Conservation (phyloP, 192 early-diverging fungal genomes). For the Coemansia sp. region DNA sequence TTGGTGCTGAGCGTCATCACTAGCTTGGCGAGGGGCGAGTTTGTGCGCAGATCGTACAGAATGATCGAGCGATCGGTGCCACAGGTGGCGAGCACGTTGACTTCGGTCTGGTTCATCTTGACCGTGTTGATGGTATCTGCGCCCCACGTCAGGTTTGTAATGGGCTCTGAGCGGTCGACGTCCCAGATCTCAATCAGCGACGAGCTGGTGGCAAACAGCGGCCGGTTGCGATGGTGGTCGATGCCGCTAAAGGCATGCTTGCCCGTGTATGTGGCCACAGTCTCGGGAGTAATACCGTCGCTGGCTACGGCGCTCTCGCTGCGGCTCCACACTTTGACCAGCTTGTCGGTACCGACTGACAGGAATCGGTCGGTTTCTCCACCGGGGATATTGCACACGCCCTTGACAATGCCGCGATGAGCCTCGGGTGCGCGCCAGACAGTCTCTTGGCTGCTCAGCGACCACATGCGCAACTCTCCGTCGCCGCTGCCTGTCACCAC, state of each 20-base stretch:
- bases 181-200: slow-evolving; percentile 94
- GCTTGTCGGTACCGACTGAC: slow-evolving; percentile 93
- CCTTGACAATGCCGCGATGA: slow-evolving; percentile 88
- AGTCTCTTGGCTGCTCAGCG: slow-evolving; percentile 74
- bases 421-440: slow-evolving; percentile 73
- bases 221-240: slow-evolving; percentile 87
- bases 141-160: slow-evolving; percentile 87
- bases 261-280: slow-evolving; percentile 79
- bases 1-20: slow-evolving; percentile 89
- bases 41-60: slow-evolving; percentile 93
- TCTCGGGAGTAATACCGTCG: slow-evolving; percentile 48
- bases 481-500: slow-evolving; percentile 93
- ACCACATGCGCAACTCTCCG: slow-evolving; percentile 95
- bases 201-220: slow-evolving; percentile 88
- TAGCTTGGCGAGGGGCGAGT: slow-evolving; percentile 82
- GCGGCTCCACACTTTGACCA: slow-evolving; percentile 91
- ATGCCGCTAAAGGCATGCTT: slow-evolving; percentile 82
- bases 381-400: slow-evolving; percentile 74
- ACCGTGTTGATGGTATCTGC: slow-evolving; percentile 94
- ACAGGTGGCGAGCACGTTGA: slow-evolving; percentile 88
- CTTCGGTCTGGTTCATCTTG: slow-evolving; percentile 96
- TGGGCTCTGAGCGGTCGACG: slow-evolving; percentile 79
- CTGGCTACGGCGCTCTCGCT: slow-evolving; percentile 42
- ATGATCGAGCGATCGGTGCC: slow-evolving; percentile 94
- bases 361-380: slow-evolving; percentile 71